Base-by-base conservation (phyloP, 306 rosid species). In the Sicyos baderoa region DNA sequence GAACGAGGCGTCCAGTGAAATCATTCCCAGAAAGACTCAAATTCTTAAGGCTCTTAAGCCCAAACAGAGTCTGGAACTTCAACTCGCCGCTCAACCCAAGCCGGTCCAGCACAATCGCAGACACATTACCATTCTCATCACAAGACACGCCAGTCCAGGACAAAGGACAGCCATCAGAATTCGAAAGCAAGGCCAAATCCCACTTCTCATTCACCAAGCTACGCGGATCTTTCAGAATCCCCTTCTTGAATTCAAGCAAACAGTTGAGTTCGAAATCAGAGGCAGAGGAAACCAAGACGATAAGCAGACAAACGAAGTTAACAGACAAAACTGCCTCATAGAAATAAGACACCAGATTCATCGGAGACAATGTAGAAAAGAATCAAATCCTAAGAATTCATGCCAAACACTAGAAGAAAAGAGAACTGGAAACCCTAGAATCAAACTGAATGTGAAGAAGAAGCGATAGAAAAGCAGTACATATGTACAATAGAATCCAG, bases 181-280 rank as follows among this genome's bases (percentile, higher is more conserved):
- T 47, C 6, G 12, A 8, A 14, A 72, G 54, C 0, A 79, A 22
- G 9, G 72, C 9, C 21, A 59, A 54, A 48, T 54, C 64, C 98
- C 98, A 93, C 50, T 95, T 47, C 18, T 76, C 84, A 0, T 59
- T 37, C 22, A 88, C 84, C 23, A 8, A 76, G 0, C 76, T 56
- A 1, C 52, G 73, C 53, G 88, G 98, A 84, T 89, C 98, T 45
- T 3, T 19, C 0, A 42, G 77, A 79, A 93, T 89, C 58, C 95
- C 98, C 72, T 88, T 93, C 77, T 83, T 89, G 86, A 93, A 93
- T 70, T 93, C 97, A 19, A 87, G 81, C 0, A 93, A 78, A 50
- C 89, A 86, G 85, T 87, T 96, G 82, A 93, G 89, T 81, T 93
- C 98, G 19, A 80, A 72, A 1, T 49, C 78, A 1, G 91, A 82